Evolutionary conservation across 371 early-diverging fungal species (phyloP).

Genomic region (Mortierella sp.): DNA sequence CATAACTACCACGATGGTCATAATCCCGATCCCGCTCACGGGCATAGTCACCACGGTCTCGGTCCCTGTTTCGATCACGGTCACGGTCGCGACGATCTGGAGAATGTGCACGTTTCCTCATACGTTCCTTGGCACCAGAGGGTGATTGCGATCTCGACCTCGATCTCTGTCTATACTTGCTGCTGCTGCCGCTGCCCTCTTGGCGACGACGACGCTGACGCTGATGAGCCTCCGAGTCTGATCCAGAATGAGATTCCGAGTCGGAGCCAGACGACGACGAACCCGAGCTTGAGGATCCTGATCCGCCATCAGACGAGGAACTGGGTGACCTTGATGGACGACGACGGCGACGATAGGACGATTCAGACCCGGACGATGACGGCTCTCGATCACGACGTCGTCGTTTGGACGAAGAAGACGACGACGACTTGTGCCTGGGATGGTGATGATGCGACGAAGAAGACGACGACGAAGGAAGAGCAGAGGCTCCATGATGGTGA

Average conservation of each 20-base stretch:
- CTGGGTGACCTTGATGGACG: too few relatives aligned
- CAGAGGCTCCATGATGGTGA: too few relatives aligned
- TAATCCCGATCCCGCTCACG: constrained; percentile 24
- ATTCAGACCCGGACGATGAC: constrained; percentile 32
- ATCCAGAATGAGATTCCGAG: constrained; percentile 18
- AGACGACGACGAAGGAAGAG: too few relatives aligned
- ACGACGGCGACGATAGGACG: constrained; percentile 3
- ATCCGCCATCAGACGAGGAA: constrained; percentile 3
- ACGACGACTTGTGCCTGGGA: too few relatives aligned
- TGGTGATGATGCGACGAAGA: too few relatives aligned
- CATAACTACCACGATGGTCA: background rate
- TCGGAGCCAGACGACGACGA: constrained; percentile 2
- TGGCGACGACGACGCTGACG: constrained; percentile 14
- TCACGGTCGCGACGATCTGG: constrained; percentile 31
- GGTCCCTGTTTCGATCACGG: background rate
- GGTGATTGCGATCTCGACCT: constrained; percentile 19
- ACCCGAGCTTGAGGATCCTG: constrained; percentile 3
- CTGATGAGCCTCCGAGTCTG: constrained; percentile 18
- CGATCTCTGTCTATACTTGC: constrained; percentile 7
- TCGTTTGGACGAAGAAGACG: constrained; percentile 15
- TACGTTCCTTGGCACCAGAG: constrained; percentile 2
- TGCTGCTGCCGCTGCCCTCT: background rate
- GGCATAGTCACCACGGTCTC: background rate
- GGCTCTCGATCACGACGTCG: constrained; percentile 18
- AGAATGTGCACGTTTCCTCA: constrained; percentile 26